A percentile compares a stretch with the other conserved stretches of the same genome.
Conservation (phyloP, 2,329 filamentous ascomycete genomes). For the Arthrobotrys pseudoclavata region DNA sequence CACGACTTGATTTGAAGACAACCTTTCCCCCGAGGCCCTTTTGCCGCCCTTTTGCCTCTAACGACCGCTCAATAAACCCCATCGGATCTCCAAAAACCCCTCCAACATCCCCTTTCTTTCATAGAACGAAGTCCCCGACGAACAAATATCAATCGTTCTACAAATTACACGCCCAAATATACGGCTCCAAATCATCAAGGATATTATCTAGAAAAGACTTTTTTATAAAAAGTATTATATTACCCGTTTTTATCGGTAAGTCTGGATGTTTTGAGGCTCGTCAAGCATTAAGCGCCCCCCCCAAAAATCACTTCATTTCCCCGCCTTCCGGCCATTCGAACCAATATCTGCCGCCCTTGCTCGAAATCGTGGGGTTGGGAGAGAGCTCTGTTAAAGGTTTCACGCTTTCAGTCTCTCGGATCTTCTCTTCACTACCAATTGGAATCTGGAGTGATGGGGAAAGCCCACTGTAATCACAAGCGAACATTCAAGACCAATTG, state of each 20-base stretch:
- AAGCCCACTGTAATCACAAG: conserved; percentile 41
- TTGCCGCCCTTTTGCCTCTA: conserved; percentile 54
- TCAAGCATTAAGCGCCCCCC: conserved; percentile 57
- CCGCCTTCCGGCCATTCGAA: conserved; percentile 25
- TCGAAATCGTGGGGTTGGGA: conserved; percentile 7
- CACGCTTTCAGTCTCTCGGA: neutral
- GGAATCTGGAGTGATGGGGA: conserved; percentile 24
- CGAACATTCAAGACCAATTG: conserved; percentile 42
- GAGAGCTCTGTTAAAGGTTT: conserved; percentile 1
- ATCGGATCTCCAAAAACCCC: conserved; percentile 48
- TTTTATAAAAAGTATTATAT: neutral
- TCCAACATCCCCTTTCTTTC: conserved; percentile 20
- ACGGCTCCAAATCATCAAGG: neutral
- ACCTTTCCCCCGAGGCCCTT: conserved; percentile 8
- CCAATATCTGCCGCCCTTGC: neutral
- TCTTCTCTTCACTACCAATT: conserved; percentile 16
- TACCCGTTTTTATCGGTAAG: conserved; percentile 20
- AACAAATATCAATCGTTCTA: conserved; percentile 1
- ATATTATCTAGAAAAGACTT: neutral
- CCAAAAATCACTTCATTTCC: conserved; percentile 49
- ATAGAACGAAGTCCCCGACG: conserved; percentile 2
- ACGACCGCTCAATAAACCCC: conserved; percentile 27
- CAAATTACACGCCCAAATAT: neutral
- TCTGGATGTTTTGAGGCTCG: conserved; percentile 37
- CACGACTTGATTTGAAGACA: conserved; percentile 21